Base-by-base conservation (phyloP, 805 yeast genomes). In the Myxozyma sirexii region DNA sequence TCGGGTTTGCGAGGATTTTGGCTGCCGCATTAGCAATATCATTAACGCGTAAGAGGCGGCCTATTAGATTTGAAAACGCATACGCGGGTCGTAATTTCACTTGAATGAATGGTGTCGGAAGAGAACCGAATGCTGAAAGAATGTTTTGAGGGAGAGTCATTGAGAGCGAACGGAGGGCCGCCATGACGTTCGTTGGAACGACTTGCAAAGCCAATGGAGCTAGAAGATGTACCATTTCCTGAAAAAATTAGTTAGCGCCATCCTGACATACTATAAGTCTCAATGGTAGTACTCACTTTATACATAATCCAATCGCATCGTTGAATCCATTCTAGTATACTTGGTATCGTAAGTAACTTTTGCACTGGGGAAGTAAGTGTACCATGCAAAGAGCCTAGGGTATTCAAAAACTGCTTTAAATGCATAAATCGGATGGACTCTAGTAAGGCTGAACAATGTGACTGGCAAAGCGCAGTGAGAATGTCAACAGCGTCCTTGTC, bases 381-480 rank as follows among this genome's bases (percentile, higher is more conserved):
- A 77, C 78, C 73, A 57, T 76, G 80, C 71, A 84, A 88, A 7
- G 82, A 75, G 7, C 77, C 69, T 49, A 88, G 72, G 27, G 81
- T 73, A n/a, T 80, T 74, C 54, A 84, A 79, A 35, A 90, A 73
- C 67, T 82, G 82, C 60, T 82, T 83, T 59, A 86, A 72, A 58
- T 86, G 88, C 84, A 89, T 80, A 68, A 77, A 85, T 62, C 92
- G 77, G 57, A 90, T 74, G 50, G 83, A 79, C 62, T 87, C 90
- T 60, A 87, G 84, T 33, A 88, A 72, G 4, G 84, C 72, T 39
- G 81, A 80, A 68, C 90, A 86, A 69, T 87, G 86, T 7, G 84
- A 79, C 59, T 79, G 80, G 74, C 88, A 88, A 19, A 85, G 71
- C 2, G 85, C 83, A 57, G 79, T 80, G 49, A 90, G 75, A 0